Conservation (phyloP, 352 stramenopile genomes). For the Globisporangium megalacanthum region DNA sequence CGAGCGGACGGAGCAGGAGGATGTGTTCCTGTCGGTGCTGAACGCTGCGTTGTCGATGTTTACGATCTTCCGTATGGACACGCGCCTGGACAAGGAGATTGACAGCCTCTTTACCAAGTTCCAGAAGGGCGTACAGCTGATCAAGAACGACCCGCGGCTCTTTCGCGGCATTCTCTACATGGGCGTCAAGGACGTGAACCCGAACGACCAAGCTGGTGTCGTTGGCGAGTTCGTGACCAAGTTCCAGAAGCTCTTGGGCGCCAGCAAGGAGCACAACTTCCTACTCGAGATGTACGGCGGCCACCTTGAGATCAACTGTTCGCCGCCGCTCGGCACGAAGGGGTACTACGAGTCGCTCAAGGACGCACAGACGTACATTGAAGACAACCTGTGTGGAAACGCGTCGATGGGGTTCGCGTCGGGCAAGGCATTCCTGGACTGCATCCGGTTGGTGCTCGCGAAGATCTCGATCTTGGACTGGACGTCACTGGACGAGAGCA, state of each 20-base stretch:
- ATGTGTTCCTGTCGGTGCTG: slow-evolving; percentile 67
- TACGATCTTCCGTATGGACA: slow-evolving; percentile 76
- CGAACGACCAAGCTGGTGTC: slow-evolving; percentile 47
- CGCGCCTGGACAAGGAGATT: slow-evolving; percentile 76
- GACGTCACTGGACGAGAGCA: slow-evolving; percentile 60
- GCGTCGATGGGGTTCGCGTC: slow-evolving; percentile 24
- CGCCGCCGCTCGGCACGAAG: slow-evolving; percentile 50
- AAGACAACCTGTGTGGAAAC: slow-evolving; percentile 7
- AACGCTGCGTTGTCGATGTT: slow-evolving; percentile 69
- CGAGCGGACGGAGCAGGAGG: slow-evolving; percentile 68
- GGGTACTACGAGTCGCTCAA: slow-evolving; percentile 63
- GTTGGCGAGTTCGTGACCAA: slow-evolving; percentile 45
- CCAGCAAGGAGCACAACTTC: slow-evolving; percentile 58
- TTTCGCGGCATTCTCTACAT: slow-evolving; percentile 59
- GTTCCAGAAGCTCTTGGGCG: slow-evolving; percentile 34
- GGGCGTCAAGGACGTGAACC: slow-evolving; percentile 74
- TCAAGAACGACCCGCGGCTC: too few species aligned
- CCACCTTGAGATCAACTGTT: slow-evolving; percentile 56
- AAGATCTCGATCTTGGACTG: slow-evolving; percentile 79
- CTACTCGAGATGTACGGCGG: slow-evolving; percentile 60
- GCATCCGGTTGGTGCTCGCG: slow-evolving; percentile 56
- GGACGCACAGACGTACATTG: slow-evolving; percentile 36
- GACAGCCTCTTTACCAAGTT: slow-evolving; percentile 63
- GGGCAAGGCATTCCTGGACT: slow-evolving; percentile 56
- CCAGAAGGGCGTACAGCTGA: slow-evolving; percentile 53